These are phyloP conservation scores for Euphrasia arctica DNA, from an alignment of 305 asterid species.

Conservation along the genomic window DNA sequence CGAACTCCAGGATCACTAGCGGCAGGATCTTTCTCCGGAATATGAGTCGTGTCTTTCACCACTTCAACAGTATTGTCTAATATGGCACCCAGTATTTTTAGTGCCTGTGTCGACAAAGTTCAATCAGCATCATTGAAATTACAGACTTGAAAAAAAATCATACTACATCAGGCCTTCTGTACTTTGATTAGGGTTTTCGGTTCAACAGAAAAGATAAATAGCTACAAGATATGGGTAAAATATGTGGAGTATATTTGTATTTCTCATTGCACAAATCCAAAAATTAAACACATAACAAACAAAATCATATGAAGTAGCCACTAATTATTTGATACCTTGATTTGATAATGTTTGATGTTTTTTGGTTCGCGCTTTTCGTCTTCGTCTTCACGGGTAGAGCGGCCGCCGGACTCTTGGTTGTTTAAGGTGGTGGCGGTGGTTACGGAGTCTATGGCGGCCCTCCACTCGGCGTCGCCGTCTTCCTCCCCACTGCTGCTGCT, in stretches of 20 bases:
- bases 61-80: conserved; percentile 60
- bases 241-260: not conserved
- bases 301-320: conserved; percentile 12
- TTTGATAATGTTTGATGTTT: conserved; percentile 65
- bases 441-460: conserved; percentile 73
- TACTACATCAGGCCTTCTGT: not conserved
- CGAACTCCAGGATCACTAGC: conserved; percentile 57
- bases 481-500: conserved; percentile 71
- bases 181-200: not conserved
- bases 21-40: conserved; percentile 34
- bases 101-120: conserved; percentile 52
- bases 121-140: not conserved
- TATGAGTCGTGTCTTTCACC: conserved; percentile 32
- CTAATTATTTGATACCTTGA: conserved; percentile 43
- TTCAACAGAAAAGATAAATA: not conserved
- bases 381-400: conserved; percentile 26
- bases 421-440: conserved; percentile 39
- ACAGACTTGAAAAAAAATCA: not conserved
- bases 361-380: conserved; percentile 38
- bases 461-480: conserved; percentile 88
- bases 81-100: conserved; percentile 49
- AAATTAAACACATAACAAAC: conserved; percentile 12
- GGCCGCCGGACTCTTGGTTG: conserved; percentile 24
- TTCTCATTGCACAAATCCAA: conserved; percentile 14
- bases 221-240: not conserved